phyloP scores from a whole-genome alignment of 345 rosid species.

The Eutrema yunnanense region DNA sequence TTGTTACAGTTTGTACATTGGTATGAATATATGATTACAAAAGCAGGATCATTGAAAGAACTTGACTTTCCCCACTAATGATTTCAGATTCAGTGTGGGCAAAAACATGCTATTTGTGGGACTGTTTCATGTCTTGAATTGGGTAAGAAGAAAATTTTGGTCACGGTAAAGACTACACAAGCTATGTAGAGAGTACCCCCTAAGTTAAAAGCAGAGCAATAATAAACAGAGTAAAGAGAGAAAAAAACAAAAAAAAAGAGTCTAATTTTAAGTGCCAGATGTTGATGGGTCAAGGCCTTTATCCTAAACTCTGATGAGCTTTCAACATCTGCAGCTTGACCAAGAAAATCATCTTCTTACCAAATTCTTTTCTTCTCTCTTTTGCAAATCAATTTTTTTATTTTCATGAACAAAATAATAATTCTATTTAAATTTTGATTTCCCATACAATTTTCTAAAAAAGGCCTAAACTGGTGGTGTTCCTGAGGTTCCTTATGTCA shows the following conservation, averaged over 20 bases:
- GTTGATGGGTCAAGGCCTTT: conserved; percentile 67
- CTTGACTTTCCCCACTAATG: conserved; percentile 24
- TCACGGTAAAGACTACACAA: conserved; percentile 31
- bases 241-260: background rate
- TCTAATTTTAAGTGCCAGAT: conserved; percentile 73
- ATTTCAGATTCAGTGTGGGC: conserved; percentile 37
- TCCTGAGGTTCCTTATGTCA: background rate
- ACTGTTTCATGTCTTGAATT: conserved; percentile 31
- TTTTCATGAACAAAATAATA: background rate
- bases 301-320: conserved; percentile 35
- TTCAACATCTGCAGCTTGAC: conserved; percentile 35
- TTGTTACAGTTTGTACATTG: conserved; percentile 6
- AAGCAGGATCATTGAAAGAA: conserved; percentile 20
- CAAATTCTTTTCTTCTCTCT: conserved; percentile 1
- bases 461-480: conserved; percentile 11
- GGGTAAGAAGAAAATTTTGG: conserved; percentile 18
- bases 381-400: background rate
- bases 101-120: conserved; percentile 27
- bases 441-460: background rate
- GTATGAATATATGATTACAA: conserved; percentile 14
- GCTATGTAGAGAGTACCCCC: conserved; percentile 3
- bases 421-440: background rate
- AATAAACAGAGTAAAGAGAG: conserved; percentile 8
- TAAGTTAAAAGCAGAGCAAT: conserved; percentile 24
- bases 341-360: conserved; percentile 16